Conservation (phyloP, 2,329 filamentous ascomycete genomes). For the Drechslerella stenobrocha region DNA sequence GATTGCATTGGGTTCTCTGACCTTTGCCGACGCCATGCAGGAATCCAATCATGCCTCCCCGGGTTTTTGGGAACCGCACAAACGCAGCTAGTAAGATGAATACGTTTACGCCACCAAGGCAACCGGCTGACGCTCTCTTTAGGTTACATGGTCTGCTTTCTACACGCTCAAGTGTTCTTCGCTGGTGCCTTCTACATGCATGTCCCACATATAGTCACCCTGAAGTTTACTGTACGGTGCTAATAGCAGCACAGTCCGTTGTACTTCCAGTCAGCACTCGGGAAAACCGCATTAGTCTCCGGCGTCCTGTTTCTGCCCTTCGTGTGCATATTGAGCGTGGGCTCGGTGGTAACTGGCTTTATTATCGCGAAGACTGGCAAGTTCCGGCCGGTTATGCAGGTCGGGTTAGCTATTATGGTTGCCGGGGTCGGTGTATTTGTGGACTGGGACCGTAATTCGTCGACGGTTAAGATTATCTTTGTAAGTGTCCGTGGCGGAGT, state of each 20-base stretch:
- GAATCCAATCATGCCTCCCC: conserved; percentile 68
- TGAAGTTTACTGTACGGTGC: neutral
- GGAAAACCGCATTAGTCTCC: conserved; percentile 65
- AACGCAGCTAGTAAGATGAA: conserved; percentile 60
- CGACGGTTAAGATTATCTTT: conserved; percentile 64
- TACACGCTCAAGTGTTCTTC: conserved; percentile 65
- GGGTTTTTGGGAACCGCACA: conserved; percentile 63
- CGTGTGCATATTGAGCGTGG: conserved; percentile 59
- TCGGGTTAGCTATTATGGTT: conserved; percentile 64
- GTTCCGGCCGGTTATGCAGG: conserved; percentile 63
- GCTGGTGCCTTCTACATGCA: conserved; percentile 62
- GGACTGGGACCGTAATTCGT: conserved; percentile 63
- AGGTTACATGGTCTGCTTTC: conserved; percentile 56
- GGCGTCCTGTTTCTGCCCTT: conserved; percentile 67
- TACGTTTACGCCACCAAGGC: conserved; percentile 52
- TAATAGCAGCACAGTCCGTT: conserved; percentile 12
- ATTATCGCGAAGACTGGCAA: conserved; percentile 67
- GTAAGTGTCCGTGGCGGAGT: conserved; percentile 55
- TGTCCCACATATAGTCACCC: neutral
- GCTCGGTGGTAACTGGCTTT: conserved; percentile 58
- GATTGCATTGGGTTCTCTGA: neutral
- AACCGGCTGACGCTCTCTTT: conserved; percentile 59
- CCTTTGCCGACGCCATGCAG: neutral
- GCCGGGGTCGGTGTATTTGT: conserved; percentile 69
- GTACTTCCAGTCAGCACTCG: conserved; percentile 71